These are phyloP conservation scores for Mycena indigotica DNA, from an alignment of 768 basidiomycete species.

Conservation along the genomic window DNA sequence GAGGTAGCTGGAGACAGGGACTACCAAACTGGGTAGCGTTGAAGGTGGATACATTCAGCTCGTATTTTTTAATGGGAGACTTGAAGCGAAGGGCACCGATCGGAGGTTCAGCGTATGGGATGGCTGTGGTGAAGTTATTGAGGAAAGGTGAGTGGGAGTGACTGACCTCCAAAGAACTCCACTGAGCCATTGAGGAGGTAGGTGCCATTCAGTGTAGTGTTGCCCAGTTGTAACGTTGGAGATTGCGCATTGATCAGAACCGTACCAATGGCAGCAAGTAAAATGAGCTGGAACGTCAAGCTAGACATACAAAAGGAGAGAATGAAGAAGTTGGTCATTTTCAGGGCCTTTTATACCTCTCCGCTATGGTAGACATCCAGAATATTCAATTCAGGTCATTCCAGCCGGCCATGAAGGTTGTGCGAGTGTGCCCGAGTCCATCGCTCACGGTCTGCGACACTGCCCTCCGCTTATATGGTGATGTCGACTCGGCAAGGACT, in stretches of 20 bases:
- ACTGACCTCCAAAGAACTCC: slow-evolving; percentile 46
- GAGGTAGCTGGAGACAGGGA: slow-evolving; percentile 25
- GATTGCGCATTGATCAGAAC: neutral
- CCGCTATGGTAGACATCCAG: neutral
- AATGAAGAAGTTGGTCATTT: neutral
- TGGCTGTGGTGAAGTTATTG: slow-evolving; percentile 19
- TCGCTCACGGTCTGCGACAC: neutral
- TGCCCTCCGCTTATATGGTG: neutral
- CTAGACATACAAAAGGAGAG: too few species aligned
- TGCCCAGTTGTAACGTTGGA: slow-evolving; percentile 36
- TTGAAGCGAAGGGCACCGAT: slow-evolving; percentile 31
- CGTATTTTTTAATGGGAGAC: slow-evolving; percentile 29
- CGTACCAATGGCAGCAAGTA: neutral
- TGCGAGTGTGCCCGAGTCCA: neutral
- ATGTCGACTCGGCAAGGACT: too few species aligned
- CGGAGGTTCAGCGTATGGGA: slow-evolving; percentile 35
- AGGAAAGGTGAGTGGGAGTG: neutral
- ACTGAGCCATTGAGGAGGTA: slow-evolving; percentile 34
- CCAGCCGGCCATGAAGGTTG: neutral
- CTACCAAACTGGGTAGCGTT: slow-evolving; percentile 32
- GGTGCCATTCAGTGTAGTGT: slow-evolving; percentile 41
- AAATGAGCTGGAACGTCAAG: neutral
- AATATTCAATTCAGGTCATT: neutral
- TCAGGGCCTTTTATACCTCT: neutral
- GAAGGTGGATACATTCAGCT: slow-evolving; percentile 26